Evolutionary conservation across 495 filamentous ascomycete genomes (phyloP).

Genomic region (Platismatia glauca): DNA sequence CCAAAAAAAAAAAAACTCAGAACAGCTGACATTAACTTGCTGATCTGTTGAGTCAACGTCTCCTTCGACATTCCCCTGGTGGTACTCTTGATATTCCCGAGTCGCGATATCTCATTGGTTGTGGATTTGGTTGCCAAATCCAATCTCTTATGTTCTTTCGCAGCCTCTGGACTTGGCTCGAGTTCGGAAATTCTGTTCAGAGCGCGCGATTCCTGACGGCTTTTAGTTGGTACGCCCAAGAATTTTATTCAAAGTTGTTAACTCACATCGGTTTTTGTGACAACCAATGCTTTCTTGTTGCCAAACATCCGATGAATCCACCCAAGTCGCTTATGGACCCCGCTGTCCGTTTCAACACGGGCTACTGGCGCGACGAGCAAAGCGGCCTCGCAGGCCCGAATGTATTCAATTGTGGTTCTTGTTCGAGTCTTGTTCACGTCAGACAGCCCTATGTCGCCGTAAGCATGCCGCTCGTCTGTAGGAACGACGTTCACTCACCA

Average conservation of each 20-base stretch:
- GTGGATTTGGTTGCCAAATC: not conserved
- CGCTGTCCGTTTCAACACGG: constrained; percentile 1
- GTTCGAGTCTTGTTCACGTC: constrained; percentile 3
- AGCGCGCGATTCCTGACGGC: no score
- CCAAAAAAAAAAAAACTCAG: no score
- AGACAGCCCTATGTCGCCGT: not conserved
- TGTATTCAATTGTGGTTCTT: not conserved
- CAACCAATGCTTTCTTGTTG: not conserved
- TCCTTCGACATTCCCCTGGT: not conserved
- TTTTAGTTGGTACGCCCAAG: not conserved
- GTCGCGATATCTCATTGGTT: not conserved
- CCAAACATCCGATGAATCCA: not conserved
- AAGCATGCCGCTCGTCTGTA: not conserved
- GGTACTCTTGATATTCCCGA: not conserved
- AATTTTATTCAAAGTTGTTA: not conserved
- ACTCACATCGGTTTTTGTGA: constrained; percentile 7
- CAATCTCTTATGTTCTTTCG: not conserved
- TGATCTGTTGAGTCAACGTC: no score
- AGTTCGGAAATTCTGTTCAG: no score
- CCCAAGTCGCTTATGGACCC: not conserved
- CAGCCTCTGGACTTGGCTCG: not conserved
- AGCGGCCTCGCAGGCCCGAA: not conserved
- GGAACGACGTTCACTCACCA: not conserved
- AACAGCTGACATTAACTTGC: no score
- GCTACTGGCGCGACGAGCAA: constrained; percentile 2